These are phyloP conservation scores for Salvia rosmarinus DNA, from an alignment of 257 asterid genomes.

Conservation along the genomic window DNA sequence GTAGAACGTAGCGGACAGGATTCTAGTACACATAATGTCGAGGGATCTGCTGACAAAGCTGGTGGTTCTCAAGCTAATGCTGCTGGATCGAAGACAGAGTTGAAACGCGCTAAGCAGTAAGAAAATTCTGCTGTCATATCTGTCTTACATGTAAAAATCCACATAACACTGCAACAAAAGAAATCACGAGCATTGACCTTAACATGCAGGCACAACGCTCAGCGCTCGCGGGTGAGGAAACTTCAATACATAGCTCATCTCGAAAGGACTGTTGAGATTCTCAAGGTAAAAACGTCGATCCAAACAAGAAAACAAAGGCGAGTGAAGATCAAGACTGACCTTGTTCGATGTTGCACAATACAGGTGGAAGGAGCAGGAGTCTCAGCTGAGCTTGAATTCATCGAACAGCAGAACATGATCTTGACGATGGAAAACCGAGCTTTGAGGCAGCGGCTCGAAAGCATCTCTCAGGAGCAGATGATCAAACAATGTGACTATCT, in stretches of 20 bases:
- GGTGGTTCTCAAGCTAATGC: constrained; percentile 48
- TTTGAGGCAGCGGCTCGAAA: constrained; percentile 80
- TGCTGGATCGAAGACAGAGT: constrained; percentile 56
- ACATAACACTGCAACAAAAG: not conserved
- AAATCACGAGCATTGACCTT: not conserved
- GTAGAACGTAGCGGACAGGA: constrained; percentile 47
- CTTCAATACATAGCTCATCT: constrained; percentile 88
- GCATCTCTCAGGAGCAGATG: constrained; percentile 73
- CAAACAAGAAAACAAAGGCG: not conserved
- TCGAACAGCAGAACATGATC: constrained; percentile 80
- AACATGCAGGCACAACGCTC: constrained; percentile 71
- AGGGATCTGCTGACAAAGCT: constrained; percentile 48
- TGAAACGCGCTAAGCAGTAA: constrained; percentile 80
- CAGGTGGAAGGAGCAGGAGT: constrained; percentile 75
- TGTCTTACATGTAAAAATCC: not conserved
- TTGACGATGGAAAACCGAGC: constrained; percentile 84
- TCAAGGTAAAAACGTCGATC: constrained; percentile 50
- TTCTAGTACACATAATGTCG: constrained; percentile 37
- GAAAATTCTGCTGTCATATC: not conserved
- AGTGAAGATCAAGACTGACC: not conserved
- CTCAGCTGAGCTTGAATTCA: constrained; percentile 73
- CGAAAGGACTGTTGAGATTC: constrained; percentile 67
- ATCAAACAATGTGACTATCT: constrained; percentile 65
- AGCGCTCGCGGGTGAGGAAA: constrained; percentile 81
- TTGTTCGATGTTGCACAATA: not conserved